Evolutionary conservation across 495 filamentous ascomycete genomes (phyloP).

Genomic region (Chaetomium tenue): DNA sequence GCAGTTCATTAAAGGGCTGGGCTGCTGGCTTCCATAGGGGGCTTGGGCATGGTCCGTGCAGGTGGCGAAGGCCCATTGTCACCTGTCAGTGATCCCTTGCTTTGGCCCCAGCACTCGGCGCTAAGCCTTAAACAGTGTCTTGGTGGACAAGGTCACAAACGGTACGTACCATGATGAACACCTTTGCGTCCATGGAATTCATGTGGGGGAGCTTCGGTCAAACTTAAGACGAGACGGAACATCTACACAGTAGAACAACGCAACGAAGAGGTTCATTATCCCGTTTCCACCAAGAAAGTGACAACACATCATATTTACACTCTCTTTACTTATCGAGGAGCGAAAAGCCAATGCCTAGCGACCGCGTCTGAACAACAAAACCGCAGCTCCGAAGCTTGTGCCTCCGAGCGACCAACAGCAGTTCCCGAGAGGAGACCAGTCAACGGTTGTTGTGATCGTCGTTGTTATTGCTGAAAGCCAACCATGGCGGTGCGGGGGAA

Average conservation of each 20-base stretch:
- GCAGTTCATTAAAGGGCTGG: slow-evolving; percentile 28
- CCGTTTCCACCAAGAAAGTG: background rate
- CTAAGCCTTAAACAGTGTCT: slow-evolving; percentile 1
- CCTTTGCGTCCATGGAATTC: slow-evolving; percentile 24
- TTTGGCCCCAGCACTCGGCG: background rate
- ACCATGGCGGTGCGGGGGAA: slow-evolving; percentile 56
- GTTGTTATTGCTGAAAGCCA: background rate
- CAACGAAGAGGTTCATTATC: background rate
- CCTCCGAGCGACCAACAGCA: background rate
- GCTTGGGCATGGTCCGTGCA: slow-evolving; percentile 20
- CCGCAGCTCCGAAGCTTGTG: background rate
- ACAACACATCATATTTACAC: background rate
- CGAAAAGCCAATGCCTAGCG: slow-evolving; percentile 12
- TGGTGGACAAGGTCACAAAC: background rate
- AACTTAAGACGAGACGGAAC: slow-evolving; percentile 6
- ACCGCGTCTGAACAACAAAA: background rate
- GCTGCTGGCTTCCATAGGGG: background rate
- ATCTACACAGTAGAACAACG: background rate
- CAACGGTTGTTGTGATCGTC: background rate
- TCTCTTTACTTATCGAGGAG: background rate
- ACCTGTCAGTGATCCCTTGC: background rate
- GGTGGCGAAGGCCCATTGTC: slow-evolving; percentile 12
- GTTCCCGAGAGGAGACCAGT: background rate
- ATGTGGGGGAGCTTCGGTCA: slow-evolving; percentile 24
- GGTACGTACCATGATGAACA: slow-evolving; percentile 15